Base-by-base conservation (phyloP, 2,329 filamentous ascomycete genomes). In the Curvularia lunata region DNA sequence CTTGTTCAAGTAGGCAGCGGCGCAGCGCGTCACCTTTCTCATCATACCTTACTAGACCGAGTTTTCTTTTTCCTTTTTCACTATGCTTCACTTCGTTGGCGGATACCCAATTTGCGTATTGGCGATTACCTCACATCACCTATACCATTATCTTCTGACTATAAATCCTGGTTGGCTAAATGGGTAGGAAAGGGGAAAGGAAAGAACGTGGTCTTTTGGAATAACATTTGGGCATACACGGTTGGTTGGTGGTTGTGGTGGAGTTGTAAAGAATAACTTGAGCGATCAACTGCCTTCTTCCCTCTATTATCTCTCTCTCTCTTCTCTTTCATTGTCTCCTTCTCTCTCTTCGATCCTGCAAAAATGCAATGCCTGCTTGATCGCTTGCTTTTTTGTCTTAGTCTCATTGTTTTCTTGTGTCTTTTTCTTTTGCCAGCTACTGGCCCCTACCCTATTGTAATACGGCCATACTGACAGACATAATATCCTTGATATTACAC, bases 21-120 rank as follows among this genome's bases (percentile, higher is more conserved):
- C 55, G 62, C 46, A 50, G 41, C 50, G 54, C 57, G 46, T 66
- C 63, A 59, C 59, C 62, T 65, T 9, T 38, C 18, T 38, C 46
- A 70, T 73, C 28, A 69, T 72, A 73, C 66, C 68, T 71, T 60
- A 64, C 66, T 74, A 74, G 71, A 72, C 64, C 58, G 65, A 58
- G 41, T 48, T 38, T 48, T 43, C 69, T 71, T 49, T 57, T 68
- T 34, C 13, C 64, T 65, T 68, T 65, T 68, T 65, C 65, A 58
- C 60, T 67, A 61, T 66, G 49, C 54, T 68, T 62, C 56, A 54
- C 65, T 65, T 67, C 63, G 47, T 68, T 67, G 70, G 70, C 72
- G 70, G 67, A 74, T 74, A 74, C 71, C 70, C 68, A 58, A 65
- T 69, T 70, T 73, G 64, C 63, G 70, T 65, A 70, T 73, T 74